These are phyloP conservation scores for Hysterangium stoloniferum DNA, from an alignment of 768 basidiomycete genomes.

Conservation along the genomic window DNA sequence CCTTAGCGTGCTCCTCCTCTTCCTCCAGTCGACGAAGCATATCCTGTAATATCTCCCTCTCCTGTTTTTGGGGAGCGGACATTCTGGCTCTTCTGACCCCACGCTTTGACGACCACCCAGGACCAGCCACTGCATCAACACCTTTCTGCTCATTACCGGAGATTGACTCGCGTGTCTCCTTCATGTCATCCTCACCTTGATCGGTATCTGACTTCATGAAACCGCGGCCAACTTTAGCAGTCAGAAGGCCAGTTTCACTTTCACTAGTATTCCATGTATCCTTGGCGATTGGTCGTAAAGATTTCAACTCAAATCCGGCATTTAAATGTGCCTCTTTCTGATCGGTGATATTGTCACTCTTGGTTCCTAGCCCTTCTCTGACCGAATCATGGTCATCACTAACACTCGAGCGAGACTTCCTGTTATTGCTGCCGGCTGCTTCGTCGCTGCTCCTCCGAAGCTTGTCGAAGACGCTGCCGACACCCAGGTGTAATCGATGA, in stretches of 20 bases:
- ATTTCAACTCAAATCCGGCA: background rate
- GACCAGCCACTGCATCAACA: background rate
- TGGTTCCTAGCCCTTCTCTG: background rate
- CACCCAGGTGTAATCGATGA: background rate
- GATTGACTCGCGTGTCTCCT: background rate
- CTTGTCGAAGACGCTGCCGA: background rate
- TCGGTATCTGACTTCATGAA: background rate
- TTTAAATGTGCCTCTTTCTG: background rate
- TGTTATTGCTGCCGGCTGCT: background rate
- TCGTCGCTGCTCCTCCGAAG: constrained; percentile 3
- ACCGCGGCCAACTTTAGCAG: background rate
- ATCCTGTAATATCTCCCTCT: constrained; percentile 29
- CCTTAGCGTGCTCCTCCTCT: constrained; percentile 50
- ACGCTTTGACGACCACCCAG: background rate
- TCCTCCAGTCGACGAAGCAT: constrained; percentile 42
- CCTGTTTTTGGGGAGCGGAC: constrained; percentile 9
- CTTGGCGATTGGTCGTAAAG: background rate
- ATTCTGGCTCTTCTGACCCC: background rate
- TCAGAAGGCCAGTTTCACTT: constrained; percentile 1
- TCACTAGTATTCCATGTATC: constrained; percentile 4
- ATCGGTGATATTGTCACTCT: background rate
- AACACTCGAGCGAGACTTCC: constrained; percentile 3
- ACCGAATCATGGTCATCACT: constrained; percentile 8
- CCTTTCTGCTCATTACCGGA: background rate
- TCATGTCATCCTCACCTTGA: background rate